Conservation (phyloP, 2,329 filamentous ascomycete genomes). For the Neurospora sp. region DNA sequence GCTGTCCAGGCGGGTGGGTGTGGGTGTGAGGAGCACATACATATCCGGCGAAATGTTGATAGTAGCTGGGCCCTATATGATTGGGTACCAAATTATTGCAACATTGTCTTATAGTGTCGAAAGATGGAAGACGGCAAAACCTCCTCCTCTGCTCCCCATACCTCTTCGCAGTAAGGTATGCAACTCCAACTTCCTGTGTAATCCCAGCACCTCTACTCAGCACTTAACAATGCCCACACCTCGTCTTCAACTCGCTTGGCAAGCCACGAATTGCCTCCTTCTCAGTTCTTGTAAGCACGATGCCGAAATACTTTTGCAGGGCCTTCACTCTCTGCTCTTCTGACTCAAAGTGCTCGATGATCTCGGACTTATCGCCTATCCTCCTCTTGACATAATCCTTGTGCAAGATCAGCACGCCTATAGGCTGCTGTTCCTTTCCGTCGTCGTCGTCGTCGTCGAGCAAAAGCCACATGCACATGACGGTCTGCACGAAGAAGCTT, state of each 20-base stretch:
- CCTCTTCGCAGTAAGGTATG: too few species aligned
- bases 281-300: constrained; percentile 37
- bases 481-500: constrained; percentile 29
- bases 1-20: not conserved
- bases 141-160: not conserved
- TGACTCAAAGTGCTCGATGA: constrained; percentile 31
- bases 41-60: not conserved
- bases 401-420: constrained; percentile 34
- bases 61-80: not conserved
- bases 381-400: constrained; percentile 35
- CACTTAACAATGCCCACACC: not conserved
- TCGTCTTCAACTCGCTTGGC: constrained; percentile 18
- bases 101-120: not conserved
- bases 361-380: constrained; percentile 27
- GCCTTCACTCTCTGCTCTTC: constrained; percentile 40
- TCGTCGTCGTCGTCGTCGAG: constrained; percentile 11
- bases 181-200: not conserved
- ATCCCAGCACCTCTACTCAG: not conserved
- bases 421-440: constrained; percentile 2
- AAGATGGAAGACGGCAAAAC: not conserved
- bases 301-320: constrained; percentile 39
- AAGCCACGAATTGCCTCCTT: constrained; percentile 36
- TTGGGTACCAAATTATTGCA: not conserved
- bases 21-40: not conserved
- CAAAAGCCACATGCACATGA: constrained; percentile 26